Evolutionary conservation across 1,284 basidiomycete genomes (phyloP), one percentile per base, ranked within the genome.

Genomic region (Fistulinella staudtii): DNA sequence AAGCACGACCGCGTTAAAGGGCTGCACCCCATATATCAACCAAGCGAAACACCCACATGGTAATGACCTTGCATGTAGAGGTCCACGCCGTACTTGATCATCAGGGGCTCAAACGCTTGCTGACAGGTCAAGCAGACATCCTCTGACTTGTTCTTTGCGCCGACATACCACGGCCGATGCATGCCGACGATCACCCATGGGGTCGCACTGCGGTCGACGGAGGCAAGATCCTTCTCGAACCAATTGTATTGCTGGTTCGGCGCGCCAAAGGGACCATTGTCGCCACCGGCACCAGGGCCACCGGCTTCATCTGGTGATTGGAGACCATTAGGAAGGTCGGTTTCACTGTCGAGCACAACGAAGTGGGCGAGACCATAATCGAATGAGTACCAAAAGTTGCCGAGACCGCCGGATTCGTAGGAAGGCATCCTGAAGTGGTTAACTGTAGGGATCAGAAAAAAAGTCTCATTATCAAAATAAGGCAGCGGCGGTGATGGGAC

Each of bases 361-460:
- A 60, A 60, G 38, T 60, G 59, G 8, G 53, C 55, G 15, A 64
- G 57, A 24, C 59, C 57, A n/a, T 64, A 56, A 40, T 60, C 50
- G 14, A 60, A 60, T 7, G 59, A 60, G 43, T 60, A 64, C 58
- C 59, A 64, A 18, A 64, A 62, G 29, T 60, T 62, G n/a, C 59
- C 40, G 18, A 56, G 27, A 4, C 58, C 51, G 3, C 57, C 57
- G 1, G 59, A 62, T 38, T 56, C 61, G 0, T 48, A 42, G 3
- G 61, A 60, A 9, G 61, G 61, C 58, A 64, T 60, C 14, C 42
- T 42, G 38, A 55, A 63, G 35, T 61, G 58, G 25, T 56, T 60
- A 20, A 58, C 59, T 63, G 25, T n/a, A n/a, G n/a, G n/a, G n/a
- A n/a, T n/a, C n/a, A n/a, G n/a, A n/a, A n/a, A n/a, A n/a, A n/a